Percentiles rank a stretch among this genome's conserved stretches.
These are phyloP conservation scores for Pseudocercospora musae DNA, from an alignment of 2,329 filamentous ascomycete species.

Conservation along the genomic window DNA sequence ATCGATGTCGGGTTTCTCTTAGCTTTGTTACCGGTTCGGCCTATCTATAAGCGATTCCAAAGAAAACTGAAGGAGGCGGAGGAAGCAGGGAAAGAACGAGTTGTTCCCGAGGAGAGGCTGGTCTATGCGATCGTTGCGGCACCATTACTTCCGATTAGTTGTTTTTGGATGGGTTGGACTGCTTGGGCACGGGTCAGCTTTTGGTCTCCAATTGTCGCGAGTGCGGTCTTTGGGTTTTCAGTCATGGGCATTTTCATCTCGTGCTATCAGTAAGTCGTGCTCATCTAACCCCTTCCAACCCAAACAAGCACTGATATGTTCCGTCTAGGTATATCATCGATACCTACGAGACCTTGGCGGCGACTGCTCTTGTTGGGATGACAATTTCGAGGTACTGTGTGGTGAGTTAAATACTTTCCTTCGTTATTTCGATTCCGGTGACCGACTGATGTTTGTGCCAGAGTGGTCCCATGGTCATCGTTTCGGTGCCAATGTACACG, in stretches of 20 bases:
- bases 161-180: constrained; percentile 59
- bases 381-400: constrained; percentile 41
- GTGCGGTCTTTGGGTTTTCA: constrained; percentile 50
- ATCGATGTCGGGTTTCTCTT: constrained; percentile 7
- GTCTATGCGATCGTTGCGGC: constrained; percentile 51
- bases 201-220: constrained; percentile 51
- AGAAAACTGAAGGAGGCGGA: constrained; percentile 33
- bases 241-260: constrained; percentile 48
- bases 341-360: constrained; percentile 52
- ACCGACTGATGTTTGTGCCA: constrained; percentile 29
- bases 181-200: constrained; percentile 42
- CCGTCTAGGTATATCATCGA: constrained; percentile 52
- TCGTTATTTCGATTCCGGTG: constrained; percentile 23
- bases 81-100: neutral
- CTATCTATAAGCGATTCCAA: constrained; percentile 2
- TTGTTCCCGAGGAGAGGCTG: constrained; percentile 53
- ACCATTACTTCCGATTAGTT: neutral
- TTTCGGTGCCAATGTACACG: constrained; percentile 21
- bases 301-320: neutral
- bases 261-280: constrained; percentile 47
- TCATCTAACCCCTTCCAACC: too few species aligned
- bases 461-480: constrained; percentile 31
- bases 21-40: neutral
- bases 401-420: neutral
- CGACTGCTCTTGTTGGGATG: constrained; percentile 44